Evolutionary conservation across 169 alveolate genomes (phyloP), one percentile per base, ranked within the genome.

Genomic region (Amoebophrya sp.): DNA sequence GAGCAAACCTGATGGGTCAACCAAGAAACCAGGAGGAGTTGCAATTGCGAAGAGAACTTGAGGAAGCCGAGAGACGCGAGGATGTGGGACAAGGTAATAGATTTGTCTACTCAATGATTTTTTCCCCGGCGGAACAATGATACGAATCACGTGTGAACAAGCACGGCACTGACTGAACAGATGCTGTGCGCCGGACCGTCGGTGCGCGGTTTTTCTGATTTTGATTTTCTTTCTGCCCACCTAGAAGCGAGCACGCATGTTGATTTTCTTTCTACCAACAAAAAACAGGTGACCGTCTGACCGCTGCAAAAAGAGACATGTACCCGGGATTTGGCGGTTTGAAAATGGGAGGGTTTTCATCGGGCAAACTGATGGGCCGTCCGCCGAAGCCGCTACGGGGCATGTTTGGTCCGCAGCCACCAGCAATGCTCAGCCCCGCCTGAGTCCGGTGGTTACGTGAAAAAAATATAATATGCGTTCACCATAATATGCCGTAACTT

Each of bases 361-460:
- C 29, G 29, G 18, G 66, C 66, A 47, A 47, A 47, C 18, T 47
- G 66, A 47, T 47, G 66, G 66, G 66, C 7, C 83, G 32, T 2
- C 35, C 32, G 39, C 83, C 83, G 83, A 66, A 66, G 18, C 83
- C 83, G 39, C 35, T 66, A 25, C 83, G 83, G 1, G 83, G 83
- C 83, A 66, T 66, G 83, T 66, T 66, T 25, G 83, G 83, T 2
- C 83, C 83, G 2, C 83, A 66, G 54, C 54, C 54, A 25, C 83
- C 83, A 7, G 83, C 83, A 2, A 66, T 66, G 83, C 29, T 66
- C 10, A 47, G 7, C 66, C 18, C 66, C 66, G 18, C 7, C 18
- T 7, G 66, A n/a, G n/a, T n/a, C n/a, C n/a, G n/a, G n/a, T n/a
- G n/a, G n/a, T n/a, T n/a, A n/a, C n/a, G n/a, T n/a, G n/a, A n/a